phyloP scores from a whole-genome alignment of 148 eudicot genomes.

The Dysphania ambrosioides region DNA sequence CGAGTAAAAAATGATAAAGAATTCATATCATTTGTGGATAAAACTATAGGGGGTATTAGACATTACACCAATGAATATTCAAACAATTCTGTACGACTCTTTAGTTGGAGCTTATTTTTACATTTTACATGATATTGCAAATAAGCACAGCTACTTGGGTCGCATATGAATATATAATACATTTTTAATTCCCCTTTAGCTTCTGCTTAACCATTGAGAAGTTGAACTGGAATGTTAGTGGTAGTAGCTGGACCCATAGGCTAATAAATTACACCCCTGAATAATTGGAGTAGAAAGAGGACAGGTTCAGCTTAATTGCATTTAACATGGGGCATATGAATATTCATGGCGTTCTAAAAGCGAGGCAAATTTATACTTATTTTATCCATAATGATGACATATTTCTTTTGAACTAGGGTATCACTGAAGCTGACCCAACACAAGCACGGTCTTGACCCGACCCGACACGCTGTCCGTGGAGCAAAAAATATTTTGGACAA shows the following conservation, averaged over 20 bases:
- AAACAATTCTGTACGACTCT: too few relatives aligned
- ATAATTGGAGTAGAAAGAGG: not conserved
- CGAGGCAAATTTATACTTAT: not conserved
- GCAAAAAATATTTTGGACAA: too few relatives aligned
- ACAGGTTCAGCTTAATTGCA: not conserved
- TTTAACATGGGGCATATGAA: not conserved
- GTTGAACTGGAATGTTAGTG: constrained; percentile 11
- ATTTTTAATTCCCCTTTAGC: not conserved
- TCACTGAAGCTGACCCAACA: too few relatives aligned
- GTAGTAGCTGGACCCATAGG: constrained; percentile 16
- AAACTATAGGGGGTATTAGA: too few relatives aligned
- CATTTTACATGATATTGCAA: too few relatives aligned
- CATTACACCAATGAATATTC: too few relatives aligned
- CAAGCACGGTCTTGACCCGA: too few relatives aligned
- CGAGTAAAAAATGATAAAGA: too few relatives aligned
- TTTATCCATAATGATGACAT: not conserved
- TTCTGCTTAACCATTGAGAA: not conserved
- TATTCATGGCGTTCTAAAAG: not conserved
- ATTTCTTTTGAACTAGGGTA: too few relatives aligned
- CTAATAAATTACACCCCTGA: constrained; percentile 15
- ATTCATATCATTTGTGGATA: too few relatives aligned
- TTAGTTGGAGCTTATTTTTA: too few relatives aligned
- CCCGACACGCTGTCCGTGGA: too few relatives aligned
- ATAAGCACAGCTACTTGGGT: not conserved
- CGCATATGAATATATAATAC: not conserved